Evolutionary conservation across 2,329 filamentous ascomycete species (phyloP).

Genomic region (Pseudogymnoascus sp.): DNA sequence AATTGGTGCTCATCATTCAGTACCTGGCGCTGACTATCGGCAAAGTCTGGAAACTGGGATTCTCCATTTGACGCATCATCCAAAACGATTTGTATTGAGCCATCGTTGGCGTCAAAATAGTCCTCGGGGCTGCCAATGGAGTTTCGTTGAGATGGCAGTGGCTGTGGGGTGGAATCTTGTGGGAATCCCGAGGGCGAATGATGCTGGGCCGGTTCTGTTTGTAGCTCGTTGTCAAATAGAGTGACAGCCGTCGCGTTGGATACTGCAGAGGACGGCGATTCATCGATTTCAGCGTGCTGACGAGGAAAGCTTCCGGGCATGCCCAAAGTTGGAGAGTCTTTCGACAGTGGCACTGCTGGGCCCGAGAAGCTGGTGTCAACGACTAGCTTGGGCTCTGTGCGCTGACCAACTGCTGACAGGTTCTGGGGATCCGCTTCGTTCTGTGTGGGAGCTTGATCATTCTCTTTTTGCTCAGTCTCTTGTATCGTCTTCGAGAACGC

Average conservation of each 20-base stretch:
- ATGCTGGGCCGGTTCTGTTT: slow-evolving; percentile 41
- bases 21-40: not conserved
- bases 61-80: slow-evolving; percentile 19
- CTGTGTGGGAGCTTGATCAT: not conserved
- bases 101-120: slow-evolving; percentile 11
- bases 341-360: slow-evolving; percentile 6
- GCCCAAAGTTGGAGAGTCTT: slow-evolving; percentile 57
- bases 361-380: slow-evolving; percentile 12
- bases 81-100: slow-evolving; percentile 23
- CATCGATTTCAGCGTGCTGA: slow-evolving; percentile 31
- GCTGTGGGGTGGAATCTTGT: slow-evolving; percentile 17
- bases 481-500: slow-evolving; percentile 79
- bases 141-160: slow-evolving; percentile 18
- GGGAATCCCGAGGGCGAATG: slow-evolving; percentile 15
- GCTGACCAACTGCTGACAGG: not conserved
- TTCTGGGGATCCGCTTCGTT: not conserved
- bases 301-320: slow-evolving; percentile 54
- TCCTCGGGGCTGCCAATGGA: slow-evolving; percentile 10
- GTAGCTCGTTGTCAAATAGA: slow-evolving; percentile 65
- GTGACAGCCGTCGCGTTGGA: slow-evolving; percentile 54
- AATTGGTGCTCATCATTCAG: not conserved
- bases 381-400: not conserved
- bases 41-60: slow-evolving; percentile 7
- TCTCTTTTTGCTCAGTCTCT: slow-evolving; percentile 53
- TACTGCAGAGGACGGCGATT: slow-evolving; percentile 47